A percentile compares a stretch with the other conserved stretches of the same genome.
These are phyloP conservation scores for Talaromyces ruber DNA, from an alignment of 495 filamentous ascomycete genomes.

Conservation along the genomic window DNA sequence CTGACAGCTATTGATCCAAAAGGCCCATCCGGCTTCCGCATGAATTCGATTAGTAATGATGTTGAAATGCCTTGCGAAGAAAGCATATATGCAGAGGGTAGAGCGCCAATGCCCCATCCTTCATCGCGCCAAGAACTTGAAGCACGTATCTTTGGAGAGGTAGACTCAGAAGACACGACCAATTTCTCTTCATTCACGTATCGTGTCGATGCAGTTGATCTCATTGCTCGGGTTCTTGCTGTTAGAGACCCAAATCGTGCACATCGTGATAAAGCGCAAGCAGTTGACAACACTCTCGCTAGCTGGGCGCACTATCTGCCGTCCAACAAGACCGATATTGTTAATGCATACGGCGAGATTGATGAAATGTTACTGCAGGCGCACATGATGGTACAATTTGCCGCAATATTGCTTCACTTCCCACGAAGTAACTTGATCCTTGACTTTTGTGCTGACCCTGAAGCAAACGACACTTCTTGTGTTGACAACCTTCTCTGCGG, in stretches of 20 bases:
- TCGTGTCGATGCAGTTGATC: constrained; percentile 31
- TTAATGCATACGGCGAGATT: constrained; percentile 35
- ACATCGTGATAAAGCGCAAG: constrained; percentile 33
- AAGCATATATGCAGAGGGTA: constrained; percentile 19
- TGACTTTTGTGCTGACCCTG: constrained; percentile 14
- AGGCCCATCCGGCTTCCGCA: constrained; percentile 17
- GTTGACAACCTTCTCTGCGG: constrained; percentile 20
- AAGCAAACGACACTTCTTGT: constrained; percentile 2
- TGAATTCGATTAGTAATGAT: constrained; percentile 24
- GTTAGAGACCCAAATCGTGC: constrained; percentile 18
- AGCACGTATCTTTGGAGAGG: constrained; percentile 24
- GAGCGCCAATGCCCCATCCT: constrained; percentile 18
- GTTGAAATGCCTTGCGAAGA: constrained; percentile 33
- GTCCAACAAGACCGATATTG: constrained; percentile 28
- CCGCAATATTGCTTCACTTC: constrained; percentile 33
- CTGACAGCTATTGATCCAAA: constrained; percentile 22
- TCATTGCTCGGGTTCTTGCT: constrained; percentile 27
- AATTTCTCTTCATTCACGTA: constrained; percentile 34
- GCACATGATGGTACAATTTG: constrained; percentile 30
- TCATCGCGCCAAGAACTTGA: constrained; percentile 26
- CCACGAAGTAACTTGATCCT: constrained; percentile 28
- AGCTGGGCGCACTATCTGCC: constrained; percentile 38
- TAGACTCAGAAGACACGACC: constrained; percentile 12
- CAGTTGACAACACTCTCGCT: constrained; percentile 34
- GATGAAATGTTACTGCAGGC: constrained; percentile 41